Percentiles rank a stretch among this genome's conserved stretches.
These are phyloP conservation scores for Gleditsia sinensis DNA, from an alignment of 306 rosid species.

Conservation along the genomic window DNA sequence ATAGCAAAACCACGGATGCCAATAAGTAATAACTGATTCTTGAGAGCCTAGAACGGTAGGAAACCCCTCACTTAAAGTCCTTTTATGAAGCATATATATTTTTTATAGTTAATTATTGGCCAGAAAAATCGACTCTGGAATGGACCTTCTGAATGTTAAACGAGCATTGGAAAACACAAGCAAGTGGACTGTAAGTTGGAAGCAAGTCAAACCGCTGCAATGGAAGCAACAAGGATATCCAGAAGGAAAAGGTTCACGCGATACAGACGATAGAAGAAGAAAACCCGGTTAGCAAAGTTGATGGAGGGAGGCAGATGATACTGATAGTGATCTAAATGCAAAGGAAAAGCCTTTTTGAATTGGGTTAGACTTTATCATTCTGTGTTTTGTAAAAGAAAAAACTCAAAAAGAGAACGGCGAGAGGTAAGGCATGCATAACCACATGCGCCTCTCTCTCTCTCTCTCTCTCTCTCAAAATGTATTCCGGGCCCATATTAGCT, in stretches of 20 bases:
- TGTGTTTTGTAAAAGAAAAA: slow-evolving; percentile 22
- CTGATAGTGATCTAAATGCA: slow-evolving; percentile 33
- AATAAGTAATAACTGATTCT: slow-evolving; percentile 17
- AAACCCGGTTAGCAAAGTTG: background rate
- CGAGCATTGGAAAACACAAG: background rate
- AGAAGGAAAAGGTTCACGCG: slow-evolving; percentile 22
- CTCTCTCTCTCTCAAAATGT: slow-evolving; percentile 31
- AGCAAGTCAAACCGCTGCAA: slow-evolving; percentile 17
- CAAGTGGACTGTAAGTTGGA: background rate
- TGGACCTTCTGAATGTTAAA: background rate
- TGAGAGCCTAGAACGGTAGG: slow-evolving; percentile 7
- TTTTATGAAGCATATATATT: background rate
- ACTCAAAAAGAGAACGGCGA: slow-evolving; percentile 17
- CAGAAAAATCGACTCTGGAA: slow-evolving; percentile 25
- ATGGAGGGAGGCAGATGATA: slow-evolving; percentile 26
- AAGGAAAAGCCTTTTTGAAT: slow-evolving; percentile 12
- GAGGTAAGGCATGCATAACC: slow-evolving; percentile 51
- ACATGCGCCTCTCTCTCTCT: slow-evolving; percentile 55
- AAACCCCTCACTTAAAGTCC: background rate
- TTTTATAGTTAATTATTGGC: background rate
- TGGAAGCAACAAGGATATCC: background rate
- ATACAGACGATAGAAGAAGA: slow-evolving; percentile 11
- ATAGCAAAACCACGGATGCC: background rate
- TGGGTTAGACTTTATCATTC: slow-evolving; percentile 31
- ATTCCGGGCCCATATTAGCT: slow-evolving; percentile 33